Conservation (phyloP, 805 yeast genomes). For the Yamadazyma sp. region DNA sequence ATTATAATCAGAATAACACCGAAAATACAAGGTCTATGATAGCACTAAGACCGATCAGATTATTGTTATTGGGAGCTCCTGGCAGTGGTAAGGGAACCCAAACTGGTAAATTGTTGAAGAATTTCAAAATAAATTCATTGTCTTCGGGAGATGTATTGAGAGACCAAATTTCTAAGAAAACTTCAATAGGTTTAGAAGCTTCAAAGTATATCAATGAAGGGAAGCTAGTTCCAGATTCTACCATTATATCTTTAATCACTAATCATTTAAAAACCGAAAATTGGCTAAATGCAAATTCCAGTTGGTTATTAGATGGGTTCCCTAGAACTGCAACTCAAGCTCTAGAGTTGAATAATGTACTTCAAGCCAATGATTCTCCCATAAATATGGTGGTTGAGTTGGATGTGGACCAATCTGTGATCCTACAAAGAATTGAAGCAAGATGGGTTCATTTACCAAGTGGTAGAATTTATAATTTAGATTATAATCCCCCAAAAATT, state of each 20-base stretch:
- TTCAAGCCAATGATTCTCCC: conserved; percentile 34
- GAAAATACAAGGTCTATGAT: too few relatives aligned
- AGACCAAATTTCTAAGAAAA: conserved; percentile 52
- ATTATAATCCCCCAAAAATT: conserved; percentile 84
- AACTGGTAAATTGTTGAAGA: conserved; percentile 59
- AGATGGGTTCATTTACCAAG: conserved; percentile 82
- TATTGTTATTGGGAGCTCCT: conserved; percentile 86
- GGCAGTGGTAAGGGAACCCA: conserved; percentile 96
- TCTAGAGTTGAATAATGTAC: conserved; percentile 44
- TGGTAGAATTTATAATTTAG: conserved; percentile 81
- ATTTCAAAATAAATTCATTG: conserved; percentile 52
- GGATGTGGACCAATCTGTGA: conserved; percentile 82
- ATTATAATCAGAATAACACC: too few relatives aligned
- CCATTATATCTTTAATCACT: conserved; percentile 60
- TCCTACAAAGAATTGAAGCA: conserved; percentile 75
- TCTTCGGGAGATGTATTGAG: conserved; percentile 87
- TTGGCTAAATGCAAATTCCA: conserved; percentile 43
- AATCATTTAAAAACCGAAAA: conserved; percentile 40
- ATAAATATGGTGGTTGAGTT: conserved; percentile 81
- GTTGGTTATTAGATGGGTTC: conserved; percentile 89
- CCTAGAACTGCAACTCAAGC: conserved; percentile 85
- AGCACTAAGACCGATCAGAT: conserved; percentile 46
- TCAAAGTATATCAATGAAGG: conserved; percentile 59
- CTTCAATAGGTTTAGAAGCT: conserved; percentile 58
- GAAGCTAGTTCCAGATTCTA: conserved; percentile 65